Evolutionary conservation across 2,329 filamentous ascomycete genomes (phyloP).

Genomic region (Lomentospora prolificans): DNA sequence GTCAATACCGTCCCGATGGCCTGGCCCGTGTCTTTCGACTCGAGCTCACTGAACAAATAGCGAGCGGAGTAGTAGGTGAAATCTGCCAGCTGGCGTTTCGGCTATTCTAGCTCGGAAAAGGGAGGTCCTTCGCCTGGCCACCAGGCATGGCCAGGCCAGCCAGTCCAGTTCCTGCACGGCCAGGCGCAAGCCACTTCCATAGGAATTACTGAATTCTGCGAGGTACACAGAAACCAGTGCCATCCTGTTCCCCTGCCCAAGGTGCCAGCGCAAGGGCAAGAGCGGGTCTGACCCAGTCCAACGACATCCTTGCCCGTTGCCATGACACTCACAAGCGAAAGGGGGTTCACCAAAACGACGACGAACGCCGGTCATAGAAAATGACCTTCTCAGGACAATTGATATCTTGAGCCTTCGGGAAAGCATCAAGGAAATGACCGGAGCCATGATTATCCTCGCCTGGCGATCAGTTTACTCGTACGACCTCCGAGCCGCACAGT

Average conservation of each 20-base stretch:
- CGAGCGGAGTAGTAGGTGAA: too few species aligned
- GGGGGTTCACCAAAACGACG: neutral
- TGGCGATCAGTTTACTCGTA: neutral
- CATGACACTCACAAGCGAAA: neutral
- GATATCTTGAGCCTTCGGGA: neutral
- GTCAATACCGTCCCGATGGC: neutral
- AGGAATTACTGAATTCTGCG: neutral
- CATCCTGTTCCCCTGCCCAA: neutral
- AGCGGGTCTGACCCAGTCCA: too few species aligned
- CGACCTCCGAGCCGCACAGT: neutral
- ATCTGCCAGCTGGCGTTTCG: too few species aligned
- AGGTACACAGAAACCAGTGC: too few species aligned
- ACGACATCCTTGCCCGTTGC: neutral
- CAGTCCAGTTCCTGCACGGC: neutral
- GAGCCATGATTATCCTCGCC: neutral
- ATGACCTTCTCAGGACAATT: neutral
- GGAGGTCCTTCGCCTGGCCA: neutral
- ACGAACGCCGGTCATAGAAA: neutral
- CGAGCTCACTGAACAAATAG: too few species aligned
- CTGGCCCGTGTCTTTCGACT: too few species aligned
- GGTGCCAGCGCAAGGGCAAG: too few species aligned
- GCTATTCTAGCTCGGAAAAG: neutral
- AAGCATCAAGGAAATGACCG: neutral
- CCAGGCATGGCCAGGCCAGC: too few species aligned
- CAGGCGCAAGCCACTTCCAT: neutral